phyloP scores from a whole-genome alignment of 108 stramenopile species.

The Poteriospumella lacustris region DNA sequence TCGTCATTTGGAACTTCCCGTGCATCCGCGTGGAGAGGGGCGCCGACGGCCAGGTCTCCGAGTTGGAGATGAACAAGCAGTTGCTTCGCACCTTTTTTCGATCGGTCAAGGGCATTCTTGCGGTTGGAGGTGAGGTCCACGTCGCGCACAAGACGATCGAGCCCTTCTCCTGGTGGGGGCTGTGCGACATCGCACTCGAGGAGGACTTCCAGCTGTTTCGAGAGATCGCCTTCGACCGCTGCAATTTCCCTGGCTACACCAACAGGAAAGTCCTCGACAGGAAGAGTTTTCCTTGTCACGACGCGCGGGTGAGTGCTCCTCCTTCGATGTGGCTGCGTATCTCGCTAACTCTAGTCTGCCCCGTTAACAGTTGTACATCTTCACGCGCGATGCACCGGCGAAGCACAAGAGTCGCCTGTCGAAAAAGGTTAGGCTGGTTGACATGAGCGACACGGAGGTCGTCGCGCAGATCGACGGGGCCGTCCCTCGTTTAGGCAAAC shows the following conservation, averaged over 20 bases:
- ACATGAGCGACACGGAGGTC: no score
- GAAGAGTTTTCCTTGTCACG: constrained; percentile 20
- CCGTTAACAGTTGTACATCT: no score
- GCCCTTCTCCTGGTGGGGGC: constrained; percentile 12
- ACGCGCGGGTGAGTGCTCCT: background rate
- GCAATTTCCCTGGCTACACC: background rate
- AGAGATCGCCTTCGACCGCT: background rate
- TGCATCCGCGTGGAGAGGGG: background rate
- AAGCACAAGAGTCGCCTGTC: no score
- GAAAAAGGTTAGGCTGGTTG: no score
- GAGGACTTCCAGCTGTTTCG: background rate
- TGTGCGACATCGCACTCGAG: background rate
- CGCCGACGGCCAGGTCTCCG: background rate
- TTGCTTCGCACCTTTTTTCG: background rate
- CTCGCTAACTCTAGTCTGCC: no score
- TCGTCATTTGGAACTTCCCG: constrained; percentile 10
- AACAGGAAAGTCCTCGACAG: constrained; percentile 16
- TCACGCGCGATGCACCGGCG: no score
- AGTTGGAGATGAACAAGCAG: background rate
- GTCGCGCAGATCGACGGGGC: no score
- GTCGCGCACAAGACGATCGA: constrained; percentile 16
- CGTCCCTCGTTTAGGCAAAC: no score
- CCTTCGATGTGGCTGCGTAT: no score
- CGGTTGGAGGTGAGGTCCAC: background rate
- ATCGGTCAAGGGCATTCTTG: background rate